These are phyloP conservation scores for Adansonia madagascariensis DNA, from an alignment of 441 rosid species.

Conservation along the genomic window DNA sequence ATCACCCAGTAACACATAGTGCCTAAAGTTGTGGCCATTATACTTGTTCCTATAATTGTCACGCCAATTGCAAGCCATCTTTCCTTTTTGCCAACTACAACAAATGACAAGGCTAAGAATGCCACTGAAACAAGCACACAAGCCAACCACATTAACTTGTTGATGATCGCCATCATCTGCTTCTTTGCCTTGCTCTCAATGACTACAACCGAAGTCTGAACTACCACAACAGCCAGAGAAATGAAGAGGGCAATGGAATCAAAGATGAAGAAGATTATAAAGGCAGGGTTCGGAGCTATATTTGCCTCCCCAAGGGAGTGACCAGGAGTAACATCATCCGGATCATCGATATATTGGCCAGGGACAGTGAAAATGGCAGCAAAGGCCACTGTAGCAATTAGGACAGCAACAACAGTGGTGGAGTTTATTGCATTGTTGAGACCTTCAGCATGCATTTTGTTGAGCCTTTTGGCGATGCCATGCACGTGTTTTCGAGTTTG, in stretches of 20 bases:
- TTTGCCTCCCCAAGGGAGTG: conserved; percentile 76
- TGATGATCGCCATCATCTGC: conserved; percentile 87
- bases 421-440: conserved; percentile 95
- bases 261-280: conserved; percentile 76
- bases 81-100: conserved; percentile 69
- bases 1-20: conserved; percentile 91
- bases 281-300: conserved; percentile 61
- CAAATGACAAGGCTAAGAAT: conserved; percentile 67
- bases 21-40: conserved; percentile 81
- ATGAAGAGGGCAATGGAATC: conserved; percentile 89
- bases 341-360: conserved; percentile 68
- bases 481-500: conserved; percentile 77
- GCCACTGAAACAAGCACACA: conserved; percentile 81
- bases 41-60: conserved; percentile 70
- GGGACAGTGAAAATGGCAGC: conserved; percentile 96
- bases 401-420: conserved; percentile 86
- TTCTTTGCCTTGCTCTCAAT: conserved; percentile 89
- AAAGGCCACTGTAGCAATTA: conserved; percentile 88
- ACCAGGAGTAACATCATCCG: conserved; percentile 44
- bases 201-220: conserved; percentile 90
- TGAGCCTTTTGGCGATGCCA: conserved; percentile 76
- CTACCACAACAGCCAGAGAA: conserved; percentile 88
- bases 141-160: conserved; percentile 94
- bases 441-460: conserved; percentile 87
- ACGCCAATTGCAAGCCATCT: conserved; percentile 72